These are phyloP conservation scores for Plectranthus barbatus DNA, from an alignment of 257 asterid genomes.

Conservation along the genomic window DNA sequence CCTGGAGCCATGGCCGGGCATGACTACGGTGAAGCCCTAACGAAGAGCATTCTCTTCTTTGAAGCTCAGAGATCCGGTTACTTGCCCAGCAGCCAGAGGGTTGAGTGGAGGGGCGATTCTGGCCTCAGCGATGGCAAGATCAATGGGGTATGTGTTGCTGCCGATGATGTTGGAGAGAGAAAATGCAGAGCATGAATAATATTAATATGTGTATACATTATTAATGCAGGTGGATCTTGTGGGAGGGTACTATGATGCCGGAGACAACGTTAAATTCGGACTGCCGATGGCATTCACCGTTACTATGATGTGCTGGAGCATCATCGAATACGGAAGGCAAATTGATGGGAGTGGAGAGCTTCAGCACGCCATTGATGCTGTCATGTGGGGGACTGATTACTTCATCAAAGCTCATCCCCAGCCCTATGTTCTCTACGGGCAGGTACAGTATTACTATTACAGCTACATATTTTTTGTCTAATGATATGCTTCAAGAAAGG, in stretches of 20 bases:
- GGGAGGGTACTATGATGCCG: slow-evolving; percentile 95
- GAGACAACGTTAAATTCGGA: too few species aligned
- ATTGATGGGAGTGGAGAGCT: slow-evolving; percentile 66
- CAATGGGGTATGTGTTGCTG: slow-evolving; percentile 49
- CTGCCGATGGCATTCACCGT: too few species aligned
- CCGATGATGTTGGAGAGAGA: too few species aligned
- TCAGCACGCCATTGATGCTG: slow-evolving; percentile 63
- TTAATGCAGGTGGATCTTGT: slow-evolving; percentile 70
- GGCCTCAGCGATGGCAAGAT: slow-evolving; percentile 81
- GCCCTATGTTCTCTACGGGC: slow-evolving; percentile 81
- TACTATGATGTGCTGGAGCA: slow-evolving; percentile 94
- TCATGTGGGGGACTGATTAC: slow-evolving; percentile 96
- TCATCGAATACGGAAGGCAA: slow-evolving; percentile 68
- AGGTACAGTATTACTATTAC: slow-evolving; percentile 34
- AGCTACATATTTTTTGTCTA: too few species aligned
- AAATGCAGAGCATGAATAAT: too few species aligned
- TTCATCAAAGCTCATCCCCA: too few species aligned
- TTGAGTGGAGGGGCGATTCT: slow-evolving; percentile 85
- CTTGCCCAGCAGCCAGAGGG: slow-evolving; percentile 66
- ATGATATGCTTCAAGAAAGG: too few species aligned
- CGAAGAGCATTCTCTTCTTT: slow-evolving; percentile 71
- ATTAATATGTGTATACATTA: too few species aligned
- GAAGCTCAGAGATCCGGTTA: slow-evolving; percentile 99
- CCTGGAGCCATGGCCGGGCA: slow-evolving; percentile 55
- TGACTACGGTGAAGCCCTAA: slow-evolving; percentile 77